Percentiles rank a stretch among this genome's conserved stretches.
Conservation (phyloP, 1,284 basidiomycete genomes). For the Boletellus deceptivus region DNA sequence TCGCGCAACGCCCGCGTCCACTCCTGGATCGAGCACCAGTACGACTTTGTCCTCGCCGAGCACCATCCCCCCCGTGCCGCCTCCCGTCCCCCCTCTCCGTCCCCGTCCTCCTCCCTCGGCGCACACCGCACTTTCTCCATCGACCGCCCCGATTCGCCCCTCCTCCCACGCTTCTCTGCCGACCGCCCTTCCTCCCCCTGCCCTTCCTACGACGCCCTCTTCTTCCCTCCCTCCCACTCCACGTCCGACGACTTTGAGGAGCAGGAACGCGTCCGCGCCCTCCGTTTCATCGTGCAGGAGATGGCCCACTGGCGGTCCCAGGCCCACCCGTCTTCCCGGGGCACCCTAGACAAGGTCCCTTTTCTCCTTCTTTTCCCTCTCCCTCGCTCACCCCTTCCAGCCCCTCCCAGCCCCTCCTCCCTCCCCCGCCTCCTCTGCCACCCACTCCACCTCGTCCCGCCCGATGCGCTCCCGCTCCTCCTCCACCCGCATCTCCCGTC, state of each 20-base stretch:
- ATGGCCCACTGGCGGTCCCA: slow-evolving; percentile 29
- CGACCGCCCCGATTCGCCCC: slow-evolving; percentile 32
- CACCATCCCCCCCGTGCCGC: slow-evolving; percentile 3
- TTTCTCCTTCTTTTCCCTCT: too few relatives aligned
- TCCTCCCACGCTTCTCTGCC: slow-evolving; percentile 27
- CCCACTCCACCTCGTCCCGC: slow-evolving; percentile 30
- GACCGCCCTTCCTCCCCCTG: slow-evolving; percentile 26
- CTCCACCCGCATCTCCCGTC: slow-evolving; percentile 31
- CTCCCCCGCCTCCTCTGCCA: slow-evolving; percentile 28
- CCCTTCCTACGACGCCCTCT: slow-evolving; percentile 33
- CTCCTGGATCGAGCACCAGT: slow-evolving; percentile 36
- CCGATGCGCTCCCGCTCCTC: slow-evolving; percentile 32
- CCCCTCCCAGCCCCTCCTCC: slow-evolving; percentile 29
- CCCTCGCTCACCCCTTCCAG: slow-evolving; percentile 8
- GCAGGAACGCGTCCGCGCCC: slow-evolving; percentile 29
- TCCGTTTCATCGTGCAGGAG: slow-evolving; percentile 35
- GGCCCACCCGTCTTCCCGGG: not conserved
- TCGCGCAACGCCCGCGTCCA: slow-evolving; percentile 31
- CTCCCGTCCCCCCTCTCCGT: slow-evolving; percentile 27
- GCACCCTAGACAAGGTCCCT: slow-evolving; percentile 24
- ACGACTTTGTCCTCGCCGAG: slow-evolving; percentile 34
- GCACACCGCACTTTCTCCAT: slow-evolving; percentile 21
- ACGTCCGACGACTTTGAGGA: slow-evolving; percentile 23
- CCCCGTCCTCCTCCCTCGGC: slow-evolving; percentile 32
- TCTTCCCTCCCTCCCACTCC: slow-evolving; percentile 19